These are phyloP conservation scores for Ganoderma resinaceum DNA, from an alignment of 1,284 basidiomycete species.

Conservation along the genomic window DNA sequence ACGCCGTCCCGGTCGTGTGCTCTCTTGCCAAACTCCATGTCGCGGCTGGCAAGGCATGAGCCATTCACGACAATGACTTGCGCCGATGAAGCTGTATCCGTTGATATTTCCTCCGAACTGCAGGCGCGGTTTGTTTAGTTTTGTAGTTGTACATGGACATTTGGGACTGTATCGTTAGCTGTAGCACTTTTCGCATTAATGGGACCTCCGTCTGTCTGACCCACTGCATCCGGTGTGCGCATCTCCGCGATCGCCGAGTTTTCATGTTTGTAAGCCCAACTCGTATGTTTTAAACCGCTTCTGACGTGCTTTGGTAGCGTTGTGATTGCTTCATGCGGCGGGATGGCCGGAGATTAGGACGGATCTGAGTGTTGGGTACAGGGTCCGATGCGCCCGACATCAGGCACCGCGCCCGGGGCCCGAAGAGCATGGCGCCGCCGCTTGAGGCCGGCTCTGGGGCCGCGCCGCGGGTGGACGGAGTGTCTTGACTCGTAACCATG, in stretches of 20 bases:
- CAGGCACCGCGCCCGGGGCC: background rate
- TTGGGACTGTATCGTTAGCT: conserved; percentile 28
- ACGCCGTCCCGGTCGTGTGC: conserved; percentile 71
- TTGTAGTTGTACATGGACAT: conserved; percentile 19
- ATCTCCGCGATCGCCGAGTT: background rate
- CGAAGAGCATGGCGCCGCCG: background rate
- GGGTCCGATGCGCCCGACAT: background rate
- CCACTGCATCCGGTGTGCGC: background rate
- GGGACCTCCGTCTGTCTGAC: background rate
- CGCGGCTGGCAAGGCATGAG: conserved; percentile 39
- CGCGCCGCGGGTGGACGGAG: too few species aligned
- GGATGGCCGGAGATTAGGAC: background rate
- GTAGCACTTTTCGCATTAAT: conserved; percentile 21
- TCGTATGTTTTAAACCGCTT: background rate
- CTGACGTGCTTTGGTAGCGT: background rate
- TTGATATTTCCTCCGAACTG: conserved; percentile 4
- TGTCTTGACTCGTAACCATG: background rate
- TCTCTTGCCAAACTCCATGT: conserved; percentile 77
- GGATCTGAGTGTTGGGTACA: background rate
- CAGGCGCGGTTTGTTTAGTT: conserved; percentile 14
- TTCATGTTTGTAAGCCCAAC: background rate
- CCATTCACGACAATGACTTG: background rate
- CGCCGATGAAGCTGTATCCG: background rate
- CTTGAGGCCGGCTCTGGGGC: too few species aligned
- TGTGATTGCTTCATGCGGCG: background rate